phyloP scores from a whole-genome alignment of 139 green algal species.

The Chlorella sp. region DNA sequence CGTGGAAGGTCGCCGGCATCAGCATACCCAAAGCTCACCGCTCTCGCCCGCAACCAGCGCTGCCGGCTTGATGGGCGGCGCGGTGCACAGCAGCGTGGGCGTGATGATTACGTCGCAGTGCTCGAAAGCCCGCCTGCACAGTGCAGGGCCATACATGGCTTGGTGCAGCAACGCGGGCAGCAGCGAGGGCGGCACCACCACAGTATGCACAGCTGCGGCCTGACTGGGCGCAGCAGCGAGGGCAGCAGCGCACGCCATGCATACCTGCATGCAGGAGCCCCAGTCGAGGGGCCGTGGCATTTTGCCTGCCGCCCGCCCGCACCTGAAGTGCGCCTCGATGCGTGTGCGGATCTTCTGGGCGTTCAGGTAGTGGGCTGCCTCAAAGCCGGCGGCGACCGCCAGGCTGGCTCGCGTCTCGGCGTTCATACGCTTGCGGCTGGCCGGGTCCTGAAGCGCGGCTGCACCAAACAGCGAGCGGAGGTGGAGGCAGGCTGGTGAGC shows the following conservation, averaged over 20 bases:
- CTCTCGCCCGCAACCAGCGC: slow-evolving; percentile 42
- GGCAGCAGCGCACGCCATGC: too few relatives aligned
- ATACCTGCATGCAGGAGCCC: too few relatives aligned
- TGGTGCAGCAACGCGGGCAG: too few relatives aligned
- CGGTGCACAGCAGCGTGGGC: slow-evolving; percentile 60
- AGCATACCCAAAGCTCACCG: too few relatives aligned
- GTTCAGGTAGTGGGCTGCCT: slow-evolving; percentile 59
- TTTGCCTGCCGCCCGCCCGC: neutral
- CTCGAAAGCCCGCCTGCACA: slow-evolving; percentile 18
- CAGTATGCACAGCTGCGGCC: too few relatives aligned
- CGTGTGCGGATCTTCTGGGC: slow-evolving; percentile 67
- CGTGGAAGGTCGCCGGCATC: too few relatives aligned
- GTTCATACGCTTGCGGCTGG: slow-evolving; percentile 50
- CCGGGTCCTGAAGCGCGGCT: slow-evolving; percentile 1
- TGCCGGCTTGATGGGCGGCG: slow-evolving; percentile 53
- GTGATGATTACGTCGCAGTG: slow-evolving; percentile 65
- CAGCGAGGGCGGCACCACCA: too few relatives aligned
- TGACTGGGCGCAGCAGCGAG: too few relatives aligned
- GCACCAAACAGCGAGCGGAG: neutral
- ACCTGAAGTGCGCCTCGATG: slow-evolving; percentile 51
- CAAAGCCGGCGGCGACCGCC: slow-evolving; percentile 42
- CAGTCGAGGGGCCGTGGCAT: neutral
- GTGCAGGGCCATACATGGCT: neutral
- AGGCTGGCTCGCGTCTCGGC: slow-evolving; percentile 63
- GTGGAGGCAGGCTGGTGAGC: too few relatives aligned